Evolutionary conservation across 352 stramenopile species (phyloP).

Genomic region (Phytopythium cucurbitacearum): DNA sequence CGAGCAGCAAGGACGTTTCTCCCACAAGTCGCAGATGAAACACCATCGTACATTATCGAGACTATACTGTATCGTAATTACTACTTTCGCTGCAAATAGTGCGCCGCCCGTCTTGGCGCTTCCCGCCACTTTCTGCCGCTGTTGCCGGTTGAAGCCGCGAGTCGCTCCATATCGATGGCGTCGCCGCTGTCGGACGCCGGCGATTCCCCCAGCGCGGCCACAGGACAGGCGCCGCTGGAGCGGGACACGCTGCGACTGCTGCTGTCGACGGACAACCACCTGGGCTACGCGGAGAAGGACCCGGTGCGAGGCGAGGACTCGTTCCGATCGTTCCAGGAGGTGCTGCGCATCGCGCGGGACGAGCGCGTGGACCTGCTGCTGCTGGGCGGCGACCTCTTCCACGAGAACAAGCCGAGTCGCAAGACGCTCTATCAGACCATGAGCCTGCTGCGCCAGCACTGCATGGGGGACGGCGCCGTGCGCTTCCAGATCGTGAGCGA

Average conservation of each 20-base stretch:
- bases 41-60: neutral
- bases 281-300: slow-evolving; percentile 96
- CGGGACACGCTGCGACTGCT: slow-evolving; percentile 84
- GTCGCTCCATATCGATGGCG: neutral
- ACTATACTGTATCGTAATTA: neutral
- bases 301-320: slow-evolving; percentile 93
- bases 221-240: slow-evolving; percentile 12
- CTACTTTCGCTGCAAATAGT: too few relatives aligned
- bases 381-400: slow-evolving; percentile 98
- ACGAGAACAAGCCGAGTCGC: slow-evolving; percentile 98
- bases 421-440: slow-evolving; percentile 96
- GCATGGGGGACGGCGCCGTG: slow-evolving; percentile 87
- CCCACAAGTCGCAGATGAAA: neutral
- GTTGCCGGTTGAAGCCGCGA: neutral
- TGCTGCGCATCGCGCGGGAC: slow-evolving; percentile 61
- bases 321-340: slow-evolving; percentile 88
- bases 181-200: neutral
- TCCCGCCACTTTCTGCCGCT: neutral
- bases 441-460: slow-evolving; percentile 94
- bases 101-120: neutral
- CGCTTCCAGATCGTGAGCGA: slow-evolving; percentile 89
- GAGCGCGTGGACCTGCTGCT: slow-evolving; percentile 90
- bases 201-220: neutral
- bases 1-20: neutral
- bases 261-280: slow-evolving; percentile 98